phyloP scores from a whole-genome alignment of 345 rosid genomes.

The Hibiscus trionum region DNA sequence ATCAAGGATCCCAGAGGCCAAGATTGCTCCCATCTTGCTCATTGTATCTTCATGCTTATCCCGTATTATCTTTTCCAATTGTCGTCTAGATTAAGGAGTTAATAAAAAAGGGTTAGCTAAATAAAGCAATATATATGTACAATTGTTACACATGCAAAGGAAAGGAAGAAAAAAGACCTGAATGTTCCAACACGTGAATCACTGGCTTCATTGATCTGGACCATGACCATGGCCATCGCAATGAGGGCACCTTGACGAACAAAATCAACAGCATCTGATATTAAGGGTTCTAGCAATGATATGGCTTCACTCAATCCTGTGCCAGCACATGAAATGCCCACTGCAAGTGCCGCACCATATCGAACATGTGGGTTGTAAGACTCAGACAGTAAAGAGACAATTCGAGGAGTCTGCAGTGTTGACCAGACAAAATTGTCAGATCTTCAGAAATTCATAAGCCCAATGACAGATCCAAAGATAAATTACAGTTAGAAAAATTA shows the following conservation, averaged over 20 bases:
- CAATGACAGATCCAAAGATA: not conserved
- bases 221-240: slow-evolving; percentile 99
- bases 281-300: slow-evolving; percentile 93
- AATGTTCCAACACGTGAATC: slow-evolving; percentile 98
- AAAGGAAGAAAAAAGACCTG: slow-evolving; percentile 36
- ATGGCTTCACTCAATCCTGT: slow-evolving; percentile 98
- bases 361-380: slow-evolving; percentile 90
- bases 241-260: slow-evolving; percentile 99
- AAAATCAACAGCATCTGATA: slow-evolving; percentile 96
- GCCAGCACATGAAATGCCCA: slow-evolving; percentile 99
- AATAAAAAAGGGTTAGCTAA: not conserved
- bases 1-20: slow-evolving; percentile 96
- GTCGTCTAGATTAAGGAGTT: slow-evolving; percentile 45
- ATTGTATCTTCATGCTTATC: slow-evolving; percentile 98
- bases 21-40: slow-evolving; percentile 99
- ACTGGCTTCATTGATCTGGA: slow-evolving; percentile 89
- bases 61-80: slow-evolving; percentile 83
- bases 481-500: not conserved
- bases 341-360: slow-evolving; percentile 98
- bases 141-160: not conserved
- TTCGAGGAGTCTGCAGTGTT: slow-evolving; percentile 80
- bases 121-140: not conserved
- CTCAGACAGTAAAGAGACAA: slow-evolving; percentile 45
- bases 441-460: no score
- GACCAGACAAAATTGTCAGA: slow-evolving; percentile 11